Evolutionary conservation across 345 rosid genomes (phyloP), one percentile per base, ranked within the genome.

Genomic region (Melastoma malabathricum): DNA sequence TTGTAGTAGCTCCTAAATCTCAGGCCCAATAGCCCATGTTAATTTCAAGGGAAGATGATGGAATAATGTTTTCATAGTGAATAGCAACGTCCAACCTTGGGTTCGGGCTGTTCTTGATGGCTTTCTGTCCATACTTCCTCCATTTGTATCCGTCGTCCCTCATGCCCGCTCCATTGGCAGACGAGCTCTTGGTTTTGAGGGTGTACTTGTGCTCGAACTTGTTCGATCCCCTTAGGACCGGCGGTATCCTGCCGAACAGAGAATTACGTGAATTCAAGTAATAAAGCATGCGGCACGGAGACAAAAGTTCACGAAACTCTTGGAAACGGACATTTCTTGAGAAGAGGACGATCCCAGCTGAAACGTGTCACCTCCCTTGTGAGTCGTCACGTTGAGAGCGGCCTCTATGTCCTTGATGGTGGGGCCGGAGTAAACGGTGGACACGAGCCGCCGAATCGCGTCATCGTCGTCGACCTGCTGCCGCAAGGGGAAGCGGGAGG

Each of bases 91-190:
- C 16, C 15, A 65, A 87, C 95, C 97, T 76, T 17, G 95, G 97
- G 68, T 79, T 73, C 17, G 88, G 86, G 69, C 77, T 89, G 60
- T 79, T 79, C 72, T 89, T 89, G 55, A 89, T 89, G 47, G 84
- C 69, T 69, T 89, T 89, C 23, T 85, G 97, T 8, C 97, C 97
- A 55, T 89, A 89, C 50, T 89, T 89, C 64, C 97, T 77, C 97
- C 97, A 89, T 69, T 83, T 85, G 56, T 85, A 89, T n/a, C 95
- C 97, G 66, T 89, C 97, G 65, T 81, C 86, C 51, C 67, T 67
- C 41, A 9, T 34, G 41, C 2, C 41, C 78, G 73, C 66, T 34
- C 77, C 84, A 61, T 71, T 74, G 44, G 67, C 71, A 46, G 52
- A 48, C n/a, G 18, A 64, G 54, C 73, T 72, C 74, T 72, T 89